Evolutionary conservation across 2,329 filamentous ascomycete species (phyloP).

Genomic region (Sporothrix luriei): DNA sequence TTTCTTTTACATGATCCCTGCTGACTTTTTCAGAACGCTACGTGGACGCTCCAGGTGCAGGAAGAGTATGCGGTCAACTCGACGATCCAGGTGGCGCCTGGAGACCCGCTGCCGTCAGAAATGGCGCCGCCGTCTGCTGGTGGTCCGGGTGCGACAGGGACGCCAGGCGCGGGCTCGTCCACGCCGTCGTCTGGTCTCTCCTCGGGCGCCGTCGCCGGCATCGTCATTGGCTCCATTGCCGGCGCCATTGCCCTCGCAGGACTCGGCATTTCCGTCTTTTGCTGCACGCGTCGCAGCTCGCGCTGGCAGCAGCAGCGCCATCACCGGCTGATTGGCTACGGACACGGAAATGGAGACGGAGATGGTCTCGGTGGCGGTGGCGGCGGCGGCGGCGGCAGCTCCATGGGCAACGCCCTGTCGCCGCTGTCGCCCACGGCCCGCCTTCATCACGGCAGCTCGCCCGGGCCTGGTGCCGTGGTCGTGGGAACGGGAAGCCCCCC

Average conservation of each 20-base stretch:
- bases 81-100: conserved; percentile 58
- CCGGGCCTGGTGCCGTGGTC: background rate
- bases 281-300: conserved; percentile 40
- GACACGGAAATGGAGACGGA: too few relatives aligned
- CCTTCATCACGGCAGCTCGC: background rate
- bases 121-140: conserved; percentile 37
- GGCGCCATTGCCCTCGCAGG: conserved; percentile 49
- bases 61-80: conserved; percentile 51
- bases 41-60: conserved; percentile 53
- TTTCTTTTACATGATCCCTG: too few relatives aligned
- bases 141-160: conserved; percentile 31
- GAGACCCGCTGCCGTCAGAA: conserved; percentile 57
- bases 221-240: conserved; percentile 56
- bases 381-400: background rate
- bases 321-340: background rate
- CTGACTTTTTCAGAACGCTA: conserved; percentile 46
- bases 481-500: background rate
- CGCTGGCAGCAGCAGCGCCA: conserved; percentile 10
- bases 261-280: conserved; percentile 53
- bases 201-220: conserved; percentile 61
- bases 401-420: background rate
- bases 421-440: conserved; percentile 18
- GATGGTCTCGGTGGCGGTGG: too few relatives aligned
- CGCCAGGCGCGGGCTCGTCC: conserved; percentile 17
- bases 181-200: conserved; percentile 29